Conservation (phyloP, 345 rosid genomes). For the Boechera stricta region DNA sequence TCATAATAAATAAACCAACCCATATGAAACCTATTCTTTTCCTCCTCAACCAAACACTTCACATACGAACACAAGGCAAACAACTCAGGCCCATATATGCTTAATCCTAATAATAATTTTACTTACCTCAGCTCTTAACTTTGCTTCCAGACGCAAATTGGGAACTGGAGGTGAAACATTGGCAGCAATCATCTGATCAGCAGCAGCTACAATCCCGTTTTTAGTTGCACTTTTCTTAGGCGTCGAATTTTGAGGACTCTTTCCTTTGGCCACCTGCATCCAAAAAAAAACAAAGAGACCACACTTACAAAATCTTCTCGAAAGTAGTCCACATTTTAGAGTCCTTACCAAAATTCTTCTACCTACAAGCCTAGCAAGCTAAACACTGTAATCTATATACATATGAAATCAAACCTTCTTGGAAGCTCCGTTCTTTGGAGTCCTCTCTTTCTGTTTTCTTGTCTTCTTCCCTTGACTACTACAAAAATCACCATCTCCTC, state of each 20-base stretch:
- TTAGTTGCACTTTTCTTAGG: constrained; percentile 57
- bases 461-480: constrained; percentile 68
- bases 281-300: not conserved
- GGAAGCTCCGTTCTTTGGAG: constrained; percentile 53
- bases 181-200: constrained; percentile 34
- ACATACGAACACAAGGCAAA: not conserved
- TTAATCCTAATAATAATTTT: not conserved
- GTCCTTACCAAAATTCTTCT: constrained; percentile 9
- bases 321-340: not conserved
- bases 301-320: not conserved
- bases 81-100: not conserved
- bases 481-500: constrained; percentile 54
- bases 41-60: not conserved
- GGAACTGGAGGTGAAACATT: constrained; percentile 52
- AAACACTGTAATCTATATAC: not conserved
- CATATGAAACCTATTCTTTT: not conserved
- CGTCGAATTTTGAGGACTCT: constrained; percentile 56
- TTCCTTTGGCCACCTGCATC: constrained; percentile 42
- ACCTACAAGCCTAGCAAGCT: constrained; percentile 19
- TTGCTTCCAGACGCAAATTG: constrained; percentile 80
- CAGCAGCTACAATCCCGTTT: constrained; percentile 41
- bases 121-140: constrained; percentile 80
- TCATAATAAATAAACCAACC: not conserved
- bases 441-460: constrained; percentile 55
- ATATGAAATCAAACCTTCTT: constrained; percentile 51